Evolutionary conservation across 2,329 filamentous ascomycete species (phyloP).

Genomic region (Ascochyta pisi): DNA sequence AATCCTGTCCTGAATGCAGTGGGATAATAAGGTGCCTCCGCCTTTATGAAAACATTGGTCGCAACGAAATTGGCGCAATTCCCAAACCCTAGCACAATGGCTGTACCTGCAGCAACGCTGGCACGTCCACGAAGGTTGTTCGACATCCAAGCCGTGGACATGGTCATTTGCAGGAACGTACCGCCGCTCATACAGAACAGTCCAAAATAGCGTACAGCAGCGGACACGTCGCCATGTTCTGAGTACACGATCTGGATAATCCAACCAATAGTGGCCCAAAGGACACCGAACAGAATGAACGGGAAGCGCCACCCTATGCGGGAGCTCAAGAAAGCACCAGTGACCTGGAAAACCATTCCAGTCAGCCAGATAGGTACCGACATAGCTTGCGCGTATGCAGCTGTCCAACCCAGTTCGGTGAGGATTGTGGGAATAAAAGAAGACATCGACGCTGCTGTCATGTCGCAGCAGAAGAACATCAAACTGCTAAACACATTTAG

Average conservation of each 20-base stretch:
- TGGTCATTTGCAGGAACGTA: constrained; percentile 62
- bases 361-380: constrained; percentile 46
- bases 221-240: constrained; percentile 52
- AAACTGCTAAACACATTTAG: constrained; percentile 29
- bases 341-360: constrained; percentile 34
- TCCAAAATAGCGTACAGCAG: constrained; percentile 58
- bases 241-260: constrained; percentile 57
- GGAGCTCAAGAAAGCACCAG: constrained; percentile 33
- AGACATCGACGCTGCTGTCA: constrained; percentile 42
- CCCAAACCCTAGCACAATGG: constrained; percentile 50
- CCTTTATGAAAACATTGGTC: constrained; percentile 45
- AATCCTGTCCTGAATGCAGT: constrained; percentile 44
- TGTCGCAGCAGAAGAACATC: constrained; percentile 47
- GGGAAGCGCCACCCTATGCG: constrained; percentile 39
- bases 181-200: constrained; percentile 40
- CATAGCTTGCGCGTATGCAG: constrained; percentile 43
- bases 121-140: constrained; percentile 55
- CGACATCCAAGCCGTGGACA: constrained; percentile 60
- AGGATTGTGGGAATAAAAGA: constrained; percentile 46
- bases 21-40: constrained; percentile 35
- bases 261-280: constrained; percentile 57
- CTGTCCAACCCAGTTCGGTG: constrained; percentile 42
- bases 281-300: constrained; percentile 38
- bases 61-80: constrained; percentile 65
- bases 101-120: constrained; percentile 28